Base-by-base conservation (phyloP, 805 yeast species). In the Metschnikowia bowlesiae region DNA sequence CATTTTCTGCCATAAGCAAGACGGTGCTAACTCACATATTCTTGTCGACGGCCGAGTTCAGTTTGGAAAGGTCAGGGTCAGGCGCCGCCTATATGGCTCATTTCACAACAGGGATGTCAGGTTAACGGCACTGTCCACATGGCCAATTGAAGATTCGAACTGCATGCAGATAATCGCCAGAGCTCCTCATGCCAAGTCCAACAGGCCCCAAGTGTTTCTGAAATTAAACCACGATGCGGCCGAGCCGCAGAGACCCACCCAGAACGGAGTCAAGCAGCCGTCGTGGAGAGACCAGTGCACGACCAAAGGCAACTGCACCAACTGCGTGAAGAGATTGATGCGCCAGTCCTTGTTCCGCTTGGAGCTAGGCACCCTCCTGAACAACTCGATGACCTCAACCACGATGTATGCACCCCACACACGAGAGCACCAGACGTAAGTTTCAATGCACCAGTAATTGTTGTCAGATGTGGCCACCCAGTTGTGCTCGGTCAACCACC, bases 201-300 rank as follows among this genome's bases (percentile, higher is more conserved):
- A 56, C n/a, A 75, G 62, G 34, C 56, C 48, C 73, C 74, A 66
- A 53, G 66, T 58, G 47, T 65, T 67, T 52, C 57, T 64, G 50
- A 73, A 73, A 6, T 65, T 69, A 64, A 68, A 71, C 72, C 72
- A 73, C 7, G 76, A 71, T 14, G 77, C 77, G 10, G 76, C 73
- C 40, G 67, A 57, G 11, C 77, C 77, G 54, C 73, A 73, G n/a
- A 73, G 52, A 1, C 77, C 78, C 8, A 73, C 78, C 78, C 78
- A 73, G 62, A 73, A 73, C 18, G 78, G 77, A 30, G 67, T 54
- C 55, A 73, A 68, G 53, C 77, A 73, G 3, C 77, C 78, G 5
- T 71, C 73, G 53, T 69, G 65, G 49, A 73, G 63, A 5, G 75
- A 68, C 78, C 78, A 73, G 56, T 73, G 77, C 18, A 70, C 55